These are phyloP conservation scores for Diaporthe ilicicola DNA, from an alignment of 2,329 filamentous ascomycete species.

Conservation along the genomic window DNA sequence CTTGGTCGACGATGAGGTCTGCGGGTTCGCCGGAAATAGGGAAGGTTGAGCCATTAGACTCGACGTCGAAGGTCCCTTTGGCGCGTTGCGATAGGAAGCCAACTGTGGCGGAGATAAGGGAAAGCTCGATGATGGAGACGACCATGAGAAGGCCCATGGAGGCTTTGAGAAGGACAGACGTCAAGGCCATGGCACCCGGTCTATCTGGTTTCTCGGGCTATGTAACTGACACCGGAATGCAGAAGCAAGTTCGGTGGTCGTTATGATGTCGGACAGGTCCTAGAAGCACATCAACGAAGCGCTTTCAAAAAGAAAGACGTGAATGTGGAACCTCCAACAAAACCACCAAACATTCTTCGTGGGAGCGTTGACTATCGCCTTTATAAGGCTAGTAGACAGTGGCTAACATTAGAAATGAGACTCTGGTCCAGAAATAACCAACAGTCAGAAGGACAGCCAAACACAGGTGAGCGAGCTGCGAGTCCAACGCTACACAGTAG, in stretches of 20 bases:
- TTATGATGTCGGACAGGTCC: background rate
- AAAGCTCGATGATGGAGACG: conserved; percentile 49
- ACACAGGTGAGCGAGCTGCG: background rate
- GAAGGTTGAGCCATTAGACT: conserved; percentile 36
- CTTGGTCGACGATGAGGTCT: conserved; percentile 48
- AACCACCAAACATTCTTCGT: background rate
- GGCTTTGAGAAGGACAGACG: conserved; percentile 35
- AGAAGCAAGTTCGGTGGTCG: background rate
- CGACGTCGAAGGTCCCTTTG: conserved; percentile 40
- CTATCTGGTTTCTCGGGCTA: background rate
- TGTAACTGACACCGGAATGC: background rate
- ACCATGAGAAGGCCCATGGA: conserved; percentile 45
- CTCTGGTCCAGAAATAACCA: conserved; percentile 25
- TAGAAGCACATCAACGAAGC: background rate
- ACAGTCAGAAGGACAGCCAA: conserved; percentile 9
- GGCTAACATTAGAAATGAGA: background rate
- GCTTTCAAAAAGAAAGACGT: background rate
- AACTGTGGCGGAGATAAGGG: conserved; percentile 49
- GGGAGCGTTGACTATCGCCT: background rate
- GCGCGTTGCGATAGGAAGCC: conserved; percentile 47
- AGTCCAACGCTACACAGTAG: conserved; percentile 10
- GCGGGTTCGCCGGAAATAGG: conserved; percentile 42
- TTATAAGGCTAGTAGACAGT: conserved; percentile 18
- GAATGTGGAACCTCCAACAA: background rate
- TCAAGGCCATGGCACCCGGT: conserved; percentile 27